Percentiles rank a stretch among this genome's conserved stretches.
phyloP scores from a whole-genome alignment of 192 early-diverging fungal species.

The Anaeromyces robustus region DNA sequence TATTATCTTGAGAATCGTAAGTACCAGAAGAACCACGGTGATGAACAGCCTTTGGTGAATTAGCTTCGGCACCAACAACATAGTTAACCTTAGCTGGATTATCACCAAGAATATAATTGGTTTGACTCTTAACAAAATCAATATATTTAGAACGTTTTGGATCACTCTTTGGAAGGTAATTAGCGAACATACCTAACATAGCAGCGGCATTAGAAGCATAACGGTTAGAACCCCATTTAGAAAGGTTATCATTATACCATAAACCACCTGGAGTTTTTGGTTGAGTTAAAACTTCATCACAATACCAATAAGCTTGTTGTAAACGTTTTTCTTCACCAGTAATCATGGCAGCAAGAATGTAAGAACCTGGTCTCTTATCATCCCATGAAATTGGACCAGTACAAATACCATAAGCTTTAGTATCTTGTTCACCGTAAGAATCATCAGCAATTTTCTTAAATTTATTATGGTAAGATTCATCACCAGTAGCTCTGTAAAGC shows the following conservation, averaged over 20 bases:
- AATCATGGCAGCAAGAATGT: slow-evolving; percentile 24
- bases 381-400: slow-evolving; percentile 31
- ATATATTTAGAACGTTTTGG: background rate
- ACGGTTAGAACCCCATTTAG: slow-evolving; percentile 10
- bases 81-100: slow-evolving; percentile 35
- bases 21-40: slow-evolving; percentile 31
- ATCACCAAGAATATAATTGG: slow-evolving; percentile 31
- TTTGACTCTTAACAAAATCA: slow-evolving; percentile 12
- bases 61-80: slow-evolving; percentile 35
- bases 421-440: slow-evolving; percentile 5
- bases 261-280: slow-evolving; percentile 1
- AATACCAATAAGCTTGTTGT: slow-evolving; percentile 11
- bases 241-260: background rate
- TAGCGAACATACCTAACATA: background rate
- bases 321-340: slow-evolving; percentile 17
- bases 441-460: slow-evolving; percentile 11
- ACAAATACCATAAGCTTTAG: slow-evolving; percentile 7
- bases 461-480: slow-evolving; percentile 17
- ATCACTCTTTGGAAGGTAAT: background rate
- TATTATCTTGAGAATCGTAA: slow-evolving; percentile 7
- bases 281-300: slow-evolving; percentile 23
- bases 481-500: slow-evolving; percentile 30
- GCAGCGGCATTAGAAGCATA: too few relatives aligned
- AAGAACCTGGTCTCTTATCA: slow-evolving; percentile 3
- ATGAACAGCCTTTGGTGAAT: slow-evolving; percentile 38